Evolutionary conservation across 345 rosid species (phyloP).

Genomic region (Gossypium thurberi): DNA sequence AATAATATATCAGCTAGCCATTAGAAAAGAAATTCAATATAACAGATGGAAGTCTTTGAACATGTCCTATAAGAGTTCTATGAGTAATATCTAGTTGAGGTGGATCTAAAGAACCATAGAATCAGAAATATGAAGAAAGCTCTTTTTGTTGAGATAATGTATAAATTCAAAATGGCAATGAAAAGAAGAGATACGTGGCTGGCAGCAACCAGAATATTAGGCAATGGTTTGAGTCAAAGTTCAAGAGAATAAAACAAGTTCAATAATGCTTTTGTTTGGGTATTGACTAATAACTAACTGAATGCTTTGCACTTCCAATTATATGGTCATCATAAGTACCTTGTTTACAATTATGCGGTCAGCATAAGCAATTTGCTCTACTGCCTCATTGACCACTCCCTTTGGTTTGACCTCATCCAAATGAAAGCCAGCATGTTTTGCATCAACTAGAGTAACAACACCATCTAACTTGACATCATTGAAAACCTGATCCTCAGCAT

Average conservation of each 20-base stretch:
- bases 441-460: conserved; percentile 91
- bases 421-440: conserved; percentile 84
- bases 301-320: neutral
- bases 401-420: conserved; percentile 80
- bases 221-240: neutral
- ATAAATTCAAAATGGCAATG: neutral
- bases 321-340: conserved; percentile 27
- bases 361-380: conserved; percentile 96
- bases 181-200: neutral
- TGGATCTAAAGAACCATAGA: neutral
- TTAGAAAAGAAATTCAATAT: neutral
- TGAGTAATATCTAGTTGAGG: neutral
- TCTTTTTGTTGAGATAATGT: neutral
- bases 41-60: neutral
- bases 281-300: neutral
- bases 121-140: neutral
- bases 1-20: conserved; percentile 15
- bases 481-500: conserved; percentile 77
- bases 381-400: conserved; percentile 94
- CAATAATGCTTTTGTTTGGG: neutral
- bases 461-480: conserved; percentile 91
- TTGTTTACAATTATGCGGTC: conserved; percentile 86
- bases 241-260: neutral
- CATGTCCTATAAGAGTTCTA: neutral
- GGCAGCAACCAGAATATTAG: neutral